Conservation (phyloP, 306 rosid genomes). For the Oemleria cerasiformis region DNA sequence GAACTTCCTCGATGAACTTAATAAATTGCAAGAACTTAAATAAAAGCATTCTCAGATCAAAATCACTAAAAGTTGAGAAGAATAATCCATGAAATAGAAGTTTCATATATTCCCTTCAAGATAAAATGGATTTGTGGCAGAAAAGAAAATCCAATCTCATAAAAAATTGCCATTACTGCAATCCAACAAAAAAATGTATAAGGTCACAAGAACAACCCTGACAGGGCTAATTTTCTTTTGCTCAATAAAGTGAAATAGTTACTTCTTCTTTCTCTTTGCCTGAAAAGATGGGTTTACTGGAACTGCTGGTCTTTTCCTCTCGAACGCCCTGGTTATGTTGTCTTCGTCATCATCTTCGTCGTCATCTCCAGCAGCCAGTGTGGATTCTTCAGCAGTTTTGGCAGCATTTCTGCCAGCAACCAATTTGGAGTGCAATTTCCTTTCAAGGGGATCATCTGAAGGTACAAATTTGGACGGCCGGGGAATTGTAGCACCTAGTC, state of each 20-base stretch:
- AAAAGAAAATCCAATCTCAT: too few relatives aligned
- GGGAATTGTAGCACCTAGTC: slow-evolving; percentile 74
- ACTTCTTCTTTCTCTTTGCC: slow-evolving; percentile 54
- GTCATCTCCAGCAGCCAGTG: slow-evolving; percentile 25
- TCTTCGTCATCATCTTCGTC: slow-evolving; percentile 40
- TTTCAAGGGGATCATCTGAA: slow-evolving; percentile 62
- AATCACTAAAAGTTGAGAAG: too few relatives aligned
- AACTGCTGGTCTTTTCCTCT: slow-evolving; percentile 50
- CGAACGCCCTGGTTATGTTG: slow-evolving; percentile 62
- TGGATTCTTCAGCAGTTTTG: slow-evolving; percentile 39
- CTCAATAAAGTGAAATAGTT: slow-evolving; percentile 9
- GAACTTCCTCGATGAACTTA: too few relatives aligned
- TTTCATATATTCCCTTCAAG: too few relatives aligned
- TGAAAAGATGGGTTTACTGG: slow-evolving; percentile 23
- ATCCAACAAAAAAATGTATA: too few relatives aligned
- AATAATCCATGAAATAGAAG: too few relatives aligned
- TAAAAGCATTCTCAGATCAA: too few relatives aligned
- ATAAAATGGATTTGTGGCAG: too few relatives aligned
- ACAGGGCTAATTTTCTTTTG: slow-evolving; percentile 7
- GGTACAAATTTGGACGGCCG: slow-evolving; percentile 51
- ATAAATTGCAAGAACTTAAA: too few relatives aligned
- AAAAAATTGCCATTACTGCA: too few relatives aligned
- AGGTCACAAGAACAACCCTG: too few relatives aligned
- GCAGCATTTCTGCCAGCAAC: slow-evolving; percentile 53
- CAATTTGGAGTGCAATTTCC: slow-evolving; percentile 58